Base-by-base conservation (phyloP, 257 asterid genomes). In the Ligustrum vulgare region DNA sequence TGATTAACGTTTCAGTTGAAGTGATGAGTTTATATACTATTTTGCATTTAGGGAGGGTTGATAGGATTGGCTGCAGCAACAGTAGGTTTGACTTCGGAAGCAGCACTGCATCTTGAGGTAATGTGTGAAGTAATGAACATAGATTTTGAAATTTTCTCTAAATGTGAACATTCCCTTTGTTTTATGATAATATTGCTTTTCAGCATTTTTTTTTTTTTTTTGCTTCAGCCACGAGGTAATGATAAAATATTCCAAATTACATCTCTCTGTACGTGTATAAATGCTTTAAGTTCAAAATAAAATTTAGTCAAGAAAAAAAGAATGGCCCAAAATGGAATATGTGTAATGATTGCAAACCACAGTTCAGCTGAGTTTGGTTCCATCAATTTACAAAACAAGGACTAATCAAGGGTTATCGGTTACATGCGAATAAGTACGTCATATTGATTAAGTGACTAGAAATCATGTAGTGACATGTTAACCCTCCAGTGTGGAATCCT, bases 1-100 rank as follows among this genome's bases (percentile, higher is more conserved):
- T 51, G 28, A 54, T 56, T 67, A 69, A 41, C 35, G 36, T 79
- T 20, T 12, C 9, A 37, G 49, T 68, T 76, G 22, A 47, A 79
- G 43, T 20, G 58, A 37, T 64, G 49, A n/a, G 47, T 16, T 54
- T 36, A 13, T 12, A 51, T 60, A 31, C 11, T 2, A 20, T 45
- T 65, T 16, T 65, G 84, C 71, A 79, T 72, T 75, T 79, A 94
- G 98, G 98, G 98, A 77, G 98, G 98, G 67, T 81, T 94, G 89
- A 94, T 94, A 77, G 97, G 98, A 74, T 82, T 94, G 89, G 98
- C 98, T 8, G 98, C 98, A 15, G 98, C 93, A 22, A 94, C 98
- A 20, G 94, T 92, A 70, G 98, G 96, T 67, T 89, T 94, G 93
- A 86, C 94, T 77, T 83, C 94, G 8, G 96, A 94, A 80, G 97